Evolutionary conservation across 768 basidiomycete genomes (phyloP).

Genomic region (Mycena crocata): DNA sequence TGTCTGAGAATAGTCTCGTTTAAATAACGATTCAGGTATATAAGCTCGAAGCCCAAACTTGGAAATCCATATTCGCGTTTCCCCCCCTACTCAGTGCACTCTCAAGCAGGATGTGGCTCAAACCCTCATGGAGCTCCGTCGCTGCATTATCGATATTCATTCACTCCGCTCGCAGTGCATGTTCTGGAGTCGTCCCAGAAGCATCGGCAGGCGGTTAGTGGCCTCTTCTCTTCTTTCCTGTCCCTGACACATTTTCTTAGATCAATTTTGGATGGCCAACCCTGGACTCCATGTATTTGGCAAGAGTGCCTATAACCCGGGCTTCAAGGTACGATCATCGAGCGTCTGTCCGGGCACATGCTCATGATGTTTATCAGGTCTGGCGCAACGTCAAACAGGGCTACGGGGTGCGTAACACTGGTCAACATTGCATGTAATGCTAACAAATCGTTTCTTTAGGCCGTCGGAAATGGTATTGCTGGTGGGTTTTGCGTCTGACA

Average conservation of each 20-base stretch:
- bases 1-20: too few species aligned
- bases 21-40: too few species aligned
- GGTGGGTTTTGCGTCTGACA: not conserved
- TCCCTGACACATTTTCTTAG: not conserved
- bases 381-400: not conserved
- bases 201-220: not conserved
- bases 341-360: not conserved
- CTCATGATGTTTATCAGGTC: not conserved
- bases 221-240: not conserved
- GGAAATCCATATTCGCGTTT: too few species aligned
- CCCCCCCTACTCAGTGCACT: too few species aligned
- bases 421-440: not conserved
- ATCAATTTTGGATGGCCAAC: slow-evolving; percentile 7
- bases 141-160: too few species aligned
- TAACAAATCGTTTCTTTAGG: not conserved
- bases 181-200: slow-evolving; percentile 1
- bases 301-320: slow-evolving; percentile 1
- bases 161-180: too few species aligned
- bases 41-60: too few species aligned
- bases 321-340: not conserved
- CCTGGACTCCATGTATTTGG: not conserved
- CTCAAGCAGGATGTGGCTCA: too few species aligned
- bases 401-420: not conserved
- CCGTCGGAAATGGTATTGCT: slow-evolving; percentile 7
- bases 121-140: too few species aligned